Percentiles rank a stretch among this genome's conserved stretches.
Conservation (phyloP, 2,329 filamentous ascomycete genomes). For the Calycina herbarum region DNA sequence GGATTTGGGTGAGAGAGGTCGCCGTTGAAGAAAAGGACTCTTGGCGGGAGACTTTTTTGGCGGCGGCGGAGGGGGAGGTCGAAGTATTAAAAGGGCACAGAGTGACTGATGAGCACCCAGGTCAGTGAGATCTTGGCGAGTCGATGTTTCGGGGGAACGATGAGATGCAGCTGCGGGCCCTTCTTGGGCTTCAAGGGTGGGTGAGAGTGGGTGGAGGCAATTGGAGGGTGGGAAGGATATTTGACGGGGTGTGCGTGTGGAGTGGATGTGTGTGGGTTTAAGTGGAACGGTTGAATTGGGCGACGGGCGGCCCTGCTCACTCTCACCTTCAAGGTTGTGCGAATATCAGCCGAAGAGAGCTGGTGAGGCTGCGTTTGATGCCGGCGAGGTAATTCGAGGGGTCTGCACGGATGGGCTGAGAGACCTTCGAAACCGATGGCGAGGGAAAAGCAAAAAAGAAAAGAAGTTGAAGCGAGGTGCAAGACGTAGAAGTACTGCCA, state of each 20-base stretch:
- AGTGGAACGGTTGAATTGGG: not conserved
- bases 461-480: not conserved
- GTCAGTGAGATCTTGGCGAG: not conserved
- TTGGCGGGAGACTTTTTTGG: conserved; percentile 5
- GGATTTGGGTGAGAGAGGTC: conserved; percentile 9
- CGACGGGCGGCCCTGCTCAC: not conserved
- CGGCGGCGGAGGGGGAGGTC: not conserved
- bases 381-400: not conserved
- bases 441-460: conserved; percentile 2
- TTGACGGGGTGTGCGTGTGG: conserved; percentile 2
- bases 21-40: conserved; percentile 11
- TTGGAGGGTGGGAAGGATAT: conserved; percentile 5
- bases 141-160: not conserved
- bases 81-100: conserved; percentile 6
- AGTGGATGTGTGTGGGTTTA: not conserved
- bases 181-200: not conserved
- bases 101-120: not conserved
- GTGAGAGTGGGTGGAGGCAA: not conserved
- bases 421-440: not conserved
- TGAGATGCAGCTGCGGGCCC: conserved; percentile 1
- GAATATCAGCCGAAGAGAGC: not conserved
- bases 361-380: not conserved
- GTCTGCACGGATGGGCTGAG: too few relatives aligned
- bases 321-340: not conserved
- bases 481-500: too few relatives aligned